These are phyloP conservation scores for Candida sp. DNA, from an alignment of 1,139 yeast genomes.

Conservation along the genomic window DNA sequence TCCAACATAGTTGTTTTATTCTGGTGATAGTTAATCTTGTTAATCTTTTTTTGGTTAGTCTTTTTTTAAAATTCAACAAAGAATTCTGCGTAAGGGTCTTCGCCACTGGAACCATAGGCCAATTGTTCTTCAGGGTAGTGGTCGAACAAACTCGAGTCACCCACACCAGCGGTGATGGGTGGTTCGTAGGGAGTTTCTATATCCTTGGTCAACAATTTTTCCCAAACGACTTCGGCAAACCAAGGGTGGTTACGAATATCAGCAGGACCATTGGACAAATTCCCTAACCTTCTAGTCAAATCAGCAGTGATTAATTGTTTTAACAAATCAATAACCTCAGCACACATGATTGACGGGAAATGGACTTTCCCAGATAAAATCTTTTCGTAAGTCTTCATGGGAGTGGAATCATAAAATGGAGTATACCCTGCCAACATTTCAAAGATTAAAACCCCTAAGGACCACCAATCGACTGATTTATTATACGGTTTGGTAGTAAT, in stretches of 20 bases:
- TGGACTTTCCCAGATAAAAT: conserved; percentile 51
- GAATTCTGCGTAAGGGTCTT: conserved; percentile 48
- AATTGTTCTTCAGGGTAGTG: conserved; percentile 56
- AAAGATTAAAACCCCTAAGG: conserved; percentile 55
- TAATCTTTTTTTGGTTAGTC: background rate
- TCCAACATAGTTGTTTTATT: no score
- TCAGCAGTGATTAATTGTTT: conserved; percentile 51
- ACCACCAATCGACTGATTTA: conserved; percentile 66
- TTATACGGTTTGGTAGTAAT: conserved; percentile 61
- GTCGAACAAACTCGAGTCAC: conserved; percentile 62
- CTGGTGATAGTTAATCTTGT: no score
- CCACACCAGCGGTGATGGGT: conserved; percentile 59
- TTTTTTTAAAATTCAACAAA: conserved; percentile 45
- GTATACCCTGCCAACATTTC: conserved; percentile 65
- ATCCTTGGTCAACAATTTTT: conserved; percentile 51
- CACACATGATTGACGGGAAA: conserved; percentile 48
- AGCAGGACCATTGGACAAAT: conserved; percentile 54
- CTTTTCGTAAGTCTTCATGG: conserved; percentile 61
- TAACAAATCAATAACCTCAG: conserved; percentile 51
- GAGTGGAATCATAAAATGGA: conserved; percentile 59
- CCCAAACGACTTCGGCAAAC: conserved; percentile 64
- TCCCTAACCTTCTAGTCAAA: conserved; percentile 54
- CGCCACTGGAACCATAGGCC: conserved; percentile 49
- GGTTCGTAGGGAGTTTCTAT: conserved; percentile 66
- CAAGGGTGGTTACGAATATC: conserved; percentile 57